Conservation (phyloP, 257 asterid species). For the Solanum virginianum region DNA sequence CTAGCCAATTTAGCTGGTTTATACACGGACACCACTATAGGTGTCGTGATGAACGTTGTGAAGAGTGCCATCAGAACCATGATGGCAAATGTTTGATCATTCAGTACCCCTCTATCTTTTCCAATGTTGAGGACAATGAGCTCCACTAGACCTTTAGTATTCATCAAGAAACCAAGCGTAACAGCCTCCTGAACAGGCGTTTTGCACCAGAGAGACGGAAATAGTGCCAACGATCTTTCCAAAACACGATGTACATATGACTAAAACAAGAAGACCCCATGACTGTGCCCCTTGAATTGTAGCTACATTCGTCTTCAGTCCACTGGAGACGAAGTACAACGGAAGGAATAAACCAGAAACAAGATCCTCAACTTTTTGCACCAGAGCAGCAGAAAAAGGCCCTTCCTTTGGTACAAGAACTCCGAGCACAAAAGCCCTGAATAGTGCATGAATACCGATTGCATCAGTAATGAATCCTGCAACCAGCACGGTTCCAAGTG, state of each 20-base stretch:
- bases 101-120: constrained; percentile 33
- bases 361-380: constrained; percentile 32
- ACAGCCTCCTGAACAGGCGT: constrained; percentile 22
- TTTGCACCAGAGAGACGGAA: constrained; percentile 7
- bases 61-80: constrained; percentile 51
- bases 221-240: constrained; percentile 40
- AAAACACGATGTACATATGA: constrained; percentile 25
- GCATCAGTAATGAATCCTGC: constrained; percentile 18
- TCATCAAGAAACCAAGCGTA: constrained; percentile 31
- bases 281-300: constrained; percentile 28
- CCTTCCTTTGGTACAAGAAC: constrained; percentile 27
- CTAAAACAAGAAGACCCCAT: constrained; percentile 37
- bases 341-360: constrained; percentile 37
- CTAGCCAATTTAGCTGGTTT: constrained; percentile 35
- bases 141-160: constrained; percentile 40
- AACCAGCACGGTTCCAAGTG: constrained; percentile 11
- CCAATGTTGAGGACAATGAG: constrained; percentile 42
- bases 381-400: constrained; percentile 22
- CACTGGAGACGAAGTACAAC: constrained; percentile 29
- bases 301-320: constrained; percentile 31
- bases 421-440: constrained; percentile 22
- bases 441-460: constrained; percentile 24
- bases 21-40: constrained; percentile 24
- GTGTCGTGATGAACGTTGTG: constrained; percentile 54
- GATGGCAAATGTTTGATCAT: constrained; percentile 50